Conservation (phyloP, 768 basidiomycete genomes). For the Leccinum truebloodii region DNA sequence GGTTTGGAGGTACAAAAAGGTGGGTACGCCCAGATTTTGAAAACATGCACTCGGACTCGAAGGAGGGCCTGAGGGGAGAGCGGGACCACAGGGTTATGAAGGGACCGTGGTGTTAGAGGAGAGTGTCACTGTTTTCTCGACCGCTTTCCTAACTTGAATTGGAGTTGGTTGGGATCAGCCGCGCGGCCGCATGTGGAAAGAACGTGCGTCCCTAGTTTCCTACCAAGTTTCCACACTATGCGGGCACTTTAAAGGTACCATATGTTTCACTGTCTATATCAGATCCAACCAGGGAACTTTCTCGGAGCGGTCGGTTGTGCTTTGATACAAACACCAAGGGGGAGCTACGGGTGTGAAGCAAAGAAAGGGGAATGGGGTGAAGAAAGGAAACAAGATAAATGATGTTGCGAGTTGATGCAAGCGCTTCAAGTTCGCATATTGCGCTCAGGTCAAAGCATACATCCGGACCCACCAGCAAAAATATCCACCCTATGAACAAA, state of each 20-base stretch:
- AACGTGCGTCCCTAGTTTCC: background rate
- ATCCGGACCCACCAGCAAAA: background rate
- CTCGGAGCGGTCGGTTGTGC: too few species aligned
- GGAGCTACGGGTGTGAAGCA: too few species aligned
- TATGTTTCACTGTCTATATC: too few species aligned
- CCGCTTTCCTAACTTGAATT: background rate
- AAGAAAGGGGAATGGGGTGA: background rate
- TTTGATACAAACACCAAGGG: background rate
- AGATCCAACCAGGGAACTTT: background rate
- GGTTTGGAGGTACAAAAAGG: background rate
- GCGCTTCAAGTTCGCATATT: background rate
- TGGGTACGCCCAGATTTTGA: background rate
- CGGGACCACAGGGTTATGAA: background rate
- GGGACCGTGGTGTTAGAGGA: background rate
- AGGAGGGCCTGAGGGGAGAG: background rate
- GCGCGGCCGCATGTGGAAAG: background rate
- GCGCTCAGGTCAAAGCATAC: background rate
- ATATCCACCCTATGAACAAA: too few species aligned
- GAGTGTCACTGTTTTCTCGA: too few species aligned
- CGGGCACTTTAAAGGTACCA: background rate
- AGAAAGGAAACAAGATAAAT: too few species aligned
- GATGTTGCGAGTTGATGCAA: background rate
- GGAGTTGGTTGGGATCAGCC: background rate
- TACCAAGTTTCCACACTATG: too few species aligned
- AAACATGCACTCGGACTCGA: background rate